Evolutionary conservation across 2,329 filamentous ascomycete species (phyloP), one percentile per base, ranked within the genome.

Genomic region (Davidsoniella eucalypti): DNA sequence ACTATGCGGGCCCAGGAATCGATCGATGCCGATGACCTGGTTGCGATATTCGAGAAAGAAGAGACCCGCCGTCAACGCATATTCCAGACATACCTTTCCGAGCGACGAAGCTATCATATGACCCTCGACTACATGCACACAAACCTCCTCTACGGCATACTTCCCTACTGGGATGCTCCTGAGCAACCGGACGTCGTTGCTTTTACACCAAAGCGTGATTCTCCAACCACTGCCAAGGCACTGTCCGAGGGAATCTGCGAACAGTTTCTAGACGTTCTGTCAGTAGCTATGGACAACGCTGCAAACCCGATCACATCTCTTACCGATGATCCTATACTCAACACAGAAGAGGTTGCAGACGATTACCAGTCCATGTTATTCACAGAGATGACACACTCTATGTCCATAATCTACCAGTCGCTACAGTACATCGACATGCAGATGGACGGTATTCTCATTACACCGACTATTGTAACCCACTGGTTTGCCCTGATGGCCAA

Each of bases 341-440:
- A 69, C 37, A 69, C 71, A 1, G 76, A 78, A 21, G 71, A 75
- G 36, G 56, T 75, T 9, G 71, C 75, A 53, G 45, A 72, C 5
- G 69, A 74, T 47, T 90, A 82, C 78, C 64, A 73, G 21, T 70
- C 72, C 50, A 78, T 72, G 4, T 66, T 79, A 23, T 67, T 87
- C 18, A 76, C 78, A 12, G 86, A 94, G 62, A 72, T 82, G 41
- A 69, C 83, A 38, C 83, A 92, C 59, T 73, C 81, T 39, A 69
- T 92, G 63, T 80, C 86, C 45, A 69, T 87, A 14, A 66, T 87
- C 21, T 84, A 88, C 57, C 73, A 86, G 56, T 69, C 84, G 17
- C 29, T 51, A 8, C 52, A 54, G 21, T 54, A 54, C n/a, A 65
- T 87, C 33, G 80, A 53, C 23, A 50, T 53, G 48, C 38, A 50